phyloP scores from a whole-genome alignment of 176 grass and related monocot species.

The Aegilops tauschii region DNA sequence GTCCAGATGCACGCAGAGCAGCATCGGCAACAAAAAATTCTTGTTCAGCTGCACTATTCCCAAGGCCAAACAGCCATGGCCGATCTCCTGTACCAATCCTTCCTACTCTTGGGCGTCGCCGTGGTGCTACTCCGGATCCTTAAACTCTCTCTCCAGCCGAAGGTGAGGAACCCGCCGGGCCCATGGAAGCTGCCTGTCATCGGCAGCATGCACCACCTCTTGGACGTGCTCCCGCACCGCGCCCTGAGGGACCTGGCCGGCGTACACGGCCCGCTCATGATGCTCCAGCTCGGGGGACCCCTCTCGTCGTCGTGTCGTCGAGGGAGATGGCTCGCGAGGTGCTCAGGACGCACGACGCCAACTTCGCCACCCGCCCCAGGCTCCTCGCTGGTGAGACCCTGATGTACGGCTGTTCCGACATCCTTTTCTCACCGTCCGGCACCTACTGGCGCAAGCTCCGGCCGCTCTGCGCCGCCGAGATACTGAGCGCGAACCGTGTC shows the following conservation, averaged over 20 bases:
- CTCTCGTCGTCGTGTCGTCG: background rate
- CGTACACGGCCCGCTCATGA: background rate
- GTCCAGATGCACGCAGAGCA: background rate
- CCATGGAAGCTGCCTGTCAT: background rate
- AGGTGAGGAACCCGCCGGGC: background rate
- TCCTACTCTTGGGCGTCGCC: background rate
- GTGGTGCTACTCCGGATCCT: background rate
- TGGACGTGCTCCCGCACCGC: background rate
- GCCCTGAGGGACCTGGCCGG: background rate
- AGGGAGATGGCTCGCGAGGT: background rate
- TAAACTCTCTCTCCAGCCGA: background rate
- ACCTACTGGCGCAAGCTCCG: slow-evolving; percentile 55
- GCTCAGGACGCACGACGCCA: background rate
- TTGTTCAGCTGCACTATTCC: too few relatives aligned
- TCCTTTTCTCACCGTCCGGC: background rate
- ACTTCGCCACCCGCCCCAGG: slow-evolving; percentile 1
- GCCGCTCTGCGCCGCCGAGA: slow-evolving; percentile 44
- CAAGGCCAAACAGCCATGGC: background rate
- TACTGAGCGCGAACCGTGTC: background rate
- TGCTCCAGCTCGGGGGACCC: background rate
- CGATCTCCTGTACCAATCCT: background rate
- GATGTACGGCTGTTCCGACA: background rate
- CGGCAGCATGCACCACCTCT: background rate
- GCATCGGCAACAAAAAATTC: background rate
- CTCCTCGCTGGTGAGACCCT: background rate